These are phyloP conservation scores for Blastocrithidia nonstop DNA, from an alignment of 208 protist genomes.

Conservation along the genomic window DNA sequence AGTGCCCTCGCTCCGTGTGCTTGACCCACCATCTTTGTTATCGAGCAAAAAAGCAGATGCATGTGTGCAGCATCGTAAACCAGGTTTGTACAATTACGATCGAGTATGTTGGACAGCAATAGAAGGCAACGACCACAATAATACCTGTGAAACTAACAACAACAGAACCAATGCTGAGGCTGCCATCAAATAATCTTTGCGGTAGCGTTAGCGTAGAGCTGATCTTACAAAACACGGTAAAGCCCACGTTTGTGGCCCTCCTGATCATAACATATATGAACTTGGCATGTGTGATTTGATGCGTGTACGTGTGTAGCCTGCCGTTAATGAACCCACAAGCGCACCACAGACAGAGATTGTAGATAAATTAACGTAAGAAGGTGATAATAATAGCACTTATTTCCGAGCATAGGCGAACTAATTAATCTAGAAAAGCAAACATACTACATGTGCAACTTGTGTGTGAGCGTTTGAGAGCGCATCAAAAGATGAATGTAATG, in stretches of 20 bases:
- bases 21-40: too few species aligned
- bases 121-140: conserved; percentile 11
- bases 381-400: conserved; percentile 1
- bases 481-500: too few species aligned
- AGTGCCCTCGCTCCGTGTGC: conserved; percentile 8
- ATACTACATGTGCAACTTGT: too few species aligned
- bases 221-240: conserved; percentile 10
- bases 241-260: conserved; percentile 24
- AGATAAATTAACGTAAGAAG: background rate
- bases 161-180: too few species aligned
- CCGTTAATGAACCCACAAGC: background rate
- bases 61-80: conserved; percentile 6
- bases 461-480: too few species aligned
- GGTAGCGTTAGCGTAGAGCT: conserved; percentile 7
- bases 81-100: conserved; percentile 9
- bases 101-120: background rate
- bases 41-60: too few species aligned
- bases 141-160: too few species aligned
- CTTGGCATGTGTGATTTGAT: conserved; percentile 21
- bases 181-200: too few species aligned
- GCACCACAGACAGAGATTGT: background rate
- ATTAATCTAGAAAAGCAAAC: too few species aligned
- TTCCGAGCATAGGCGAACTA: too few species aligned
- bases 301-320: background rate
- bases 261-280: conserved; percentile 30